These are phyloP conservation scores for Vicia sativa DNA, from an alignment of 306 rosid genomes.

Conservation along the genomic window DNA sequence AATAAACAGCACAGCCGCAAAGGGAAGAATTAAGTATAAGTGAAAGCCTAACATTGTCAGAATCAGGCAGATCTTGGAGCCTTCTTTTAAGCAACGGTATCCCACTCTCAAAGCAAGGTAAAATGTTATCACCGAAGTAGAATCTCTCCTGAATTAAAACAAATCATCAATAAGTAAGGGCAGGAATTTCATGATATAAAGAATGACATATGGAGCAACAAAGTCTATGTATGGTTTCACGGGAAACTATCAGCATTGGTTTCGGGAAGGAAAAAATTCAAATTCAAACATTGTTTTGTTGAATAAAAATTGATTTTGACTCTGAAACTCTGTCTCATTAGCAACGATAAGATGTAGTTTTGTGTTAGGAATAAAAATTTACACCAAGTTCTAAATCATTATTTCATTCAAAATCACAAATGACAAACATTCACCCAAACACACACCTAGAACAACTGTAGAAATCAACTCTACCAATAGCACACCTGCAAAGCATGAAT, in stretches of 20 bases:
- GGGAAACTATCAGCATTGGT: background rate
- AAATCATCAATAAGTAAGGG: conserved; percentile 30
- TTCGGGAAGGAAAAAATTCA: background rate
- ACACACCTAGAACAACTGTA: conserved; percentile 24
- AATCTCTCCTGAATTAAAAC: conserved; percentile 74
- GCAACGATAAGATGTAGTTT: background rate
- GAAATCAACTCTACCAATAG: conserved; percentile 34
- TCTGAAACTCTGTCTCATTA: background rate
- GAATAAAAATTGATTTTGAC: background rate
- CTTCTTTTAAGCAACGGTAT: conserved; percentile 88
- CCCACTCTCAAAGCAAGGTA: conserved; percentile 98
- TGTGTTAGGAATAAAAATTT: background rate
- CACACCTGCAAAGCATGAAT: conserved; percentile 96
- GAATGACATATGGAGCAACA: conserved; percentile 12
- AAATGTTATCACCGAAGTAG: conserved; percentile 94
- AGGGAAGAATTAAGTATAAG: conserved; percentile 6
- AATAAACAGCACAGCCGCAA: conserved; percentile 10
- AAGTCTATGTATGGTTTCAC: conserved; percentile 3
- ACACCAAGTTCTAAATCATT: background rate
- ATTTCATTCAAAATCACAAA: conserved; percentile 12
- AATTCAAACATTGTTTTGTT: background rate
- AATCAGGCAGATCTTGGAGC: conserved; percentile 90
- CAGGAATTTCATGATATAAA: conserved; percentile 7
- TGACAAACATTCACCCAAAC: conserved; percentile 21
- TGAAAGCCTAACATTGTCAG: conserved; percentile 70